These are phyloP conservation scores for Daldinia loculata DNA, from an alignment of 495 filamentous ascomycete species.

Conservation along the genomic window DNA sequence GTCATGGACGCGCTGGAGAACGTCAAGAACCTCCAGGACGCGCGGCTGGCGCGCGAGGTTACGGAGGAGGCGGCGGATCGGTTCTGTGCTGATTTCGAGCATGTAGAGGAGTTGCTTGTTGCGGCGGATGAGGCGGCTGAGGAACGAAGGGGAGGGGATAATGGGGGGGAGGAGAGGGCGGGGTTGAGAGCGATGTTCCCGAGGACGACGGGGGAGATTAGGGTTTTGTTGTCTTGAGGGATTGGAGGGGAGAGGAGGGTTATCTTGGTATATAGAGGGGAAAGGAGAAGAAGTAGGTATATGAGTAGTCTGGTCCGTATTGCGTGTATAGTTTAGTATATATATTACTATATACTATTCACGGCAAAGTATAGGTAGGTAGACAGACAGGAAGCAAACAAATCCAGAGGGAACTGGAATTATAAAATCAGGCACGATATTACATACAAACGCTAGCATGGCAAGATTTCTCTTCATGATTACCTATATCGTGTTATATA, in stretches of 20 bases:
- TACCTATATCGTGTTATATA: neutral
- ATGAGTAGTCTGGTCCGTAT: neutral
- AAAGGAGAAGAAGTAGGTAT: neutral
- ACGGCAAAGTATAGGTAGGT: no score
- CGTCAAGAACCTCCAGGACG: constrained; percentile 74
- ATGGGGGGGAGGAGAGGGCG: constrained; percentile 48
- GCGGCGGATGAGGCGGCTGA: constrained; percentile 56
- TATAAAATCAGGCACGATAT: neutral
- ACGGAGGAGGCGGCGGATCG: constrained; percentile 84
- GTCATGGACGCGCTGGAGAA: constrained; percentile 90
- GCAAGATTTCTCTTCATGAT: constrained; percentile 2
- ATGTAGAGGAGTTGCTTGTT: constrained; percentile 72
- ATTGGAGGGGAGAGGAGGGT: neutral
- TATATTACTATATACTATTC: neutral
- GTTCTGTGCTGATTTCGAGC: constrained; percentile 93
- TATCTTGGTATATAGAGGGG: neutral
- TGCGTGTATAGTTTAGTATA: neutral
- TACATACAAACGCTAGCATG: no score
- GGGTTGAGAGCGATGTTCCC: constrained; percentile 77
- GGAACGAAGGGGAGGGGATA: constrained; percentile 41
- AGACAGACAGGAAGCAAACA: neutral
- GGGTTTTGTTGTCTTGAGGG: constrained; percentile 71
- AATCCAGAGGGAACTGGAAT: neutral
- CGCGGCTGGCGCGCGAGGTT: constrained; percentile 73
- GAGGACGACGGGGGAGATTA: constrained; percentile 83